Evolutionary conservation across 1,284 basidiomycete species (phyloP).

Genomic region (Microbotryomycetes sp.): DNA sequence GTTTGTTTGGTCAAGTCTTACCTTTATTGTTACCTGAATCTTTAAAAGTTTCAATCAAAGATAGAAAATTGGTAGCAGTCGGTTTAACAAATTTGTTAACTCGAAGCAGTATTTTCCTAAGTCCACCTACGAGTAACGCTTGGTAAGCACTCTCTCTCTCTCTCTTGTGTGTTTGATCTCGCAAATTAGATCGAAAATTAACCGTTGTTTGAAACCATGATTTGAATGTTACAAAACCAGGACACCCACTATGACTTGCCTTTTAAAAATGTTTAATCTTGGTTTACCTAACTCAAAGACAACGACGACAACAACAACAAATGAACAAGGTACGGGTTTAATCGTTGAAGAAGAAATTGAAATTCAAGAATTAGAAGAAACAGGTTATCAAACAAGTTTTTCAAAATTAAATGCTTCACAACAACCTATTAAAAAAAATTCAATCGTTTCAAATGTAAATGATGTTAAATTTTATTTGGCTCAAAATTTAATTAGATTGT

Average conservation of each 20-base stretch:
- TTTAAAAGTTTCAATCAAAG: slow-evolving; percentile 68
- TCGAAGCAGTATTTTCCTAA: slow-evolving; percentile 61
- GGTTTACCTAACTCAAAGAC: slow-evolving; percentile 57
- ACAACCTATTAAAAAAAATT: slow-evolving; percentile 38
- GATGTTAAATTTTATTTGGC: slow-evolving; percentile 45
- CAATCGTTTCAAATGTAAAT: slow-evolving; percentile 45
- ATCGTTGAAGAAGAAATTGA: slow-evolving; percentile 51
- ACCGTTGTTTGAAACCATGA: neutral
- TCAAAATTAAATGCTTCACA: slow-evolving; percentile 78
- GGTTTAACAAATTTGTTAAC: slow-evolving; percentile 76
- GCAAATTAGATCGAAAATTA: neutral
- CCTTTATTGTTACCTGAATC: slow-evolving; percentile 74
- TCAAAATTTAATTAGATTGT: slow-evolving; percentile 39
- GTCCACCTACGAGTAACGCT: slow-evolving; percentile 54
- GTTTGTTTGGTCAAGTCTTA: slow-evolving; percentile 78
- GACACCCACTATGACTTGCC: slow-evolving; percentile 60
- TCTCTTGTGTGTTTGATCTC: neutral
- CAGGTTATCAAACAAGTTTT: slow-evolving; percentile 89
- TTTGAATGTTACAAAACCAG: slow-evolving; percentile 43
- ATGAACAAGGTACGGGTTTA: too few relatives aligned
- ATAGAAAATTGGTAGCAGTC: slow-evolving; percentile 77
- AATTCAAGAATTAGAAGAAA: slow-evolving; percentile 79
- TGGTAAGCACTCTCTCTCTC: slow-evolving; percentile 53
- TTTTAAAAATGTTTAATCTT: slow-evolving; percentile 70
- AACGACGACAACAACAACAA: slow-evolving; percentile 46